Evolutionary conservation across 306 rosid species (phyloP).

Genomic region (Dalbergia oliveri): DNA sequence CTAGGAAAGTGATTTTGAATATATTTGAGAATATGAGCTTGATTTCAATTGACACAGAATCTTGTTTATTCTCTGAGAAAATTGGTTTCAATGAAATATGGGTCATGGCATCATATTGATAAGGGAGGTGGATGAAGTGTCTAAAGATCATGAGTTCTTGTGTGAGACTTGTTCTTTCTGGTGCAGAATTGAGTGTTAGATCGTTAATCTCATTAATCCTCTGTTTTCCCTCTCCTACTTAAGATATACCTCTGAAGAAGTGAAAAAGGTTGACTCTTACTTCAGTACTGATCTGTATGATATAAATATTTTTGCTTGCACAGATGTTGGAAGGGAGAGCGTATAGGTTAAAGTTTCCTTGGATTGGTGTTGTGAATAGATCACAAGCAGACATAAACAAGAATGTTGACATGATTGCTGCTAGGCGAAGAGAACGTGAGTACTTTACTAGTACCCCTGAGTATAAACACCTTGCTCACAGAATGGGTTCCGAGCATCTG

Average conservation of each 20-base stretch:
- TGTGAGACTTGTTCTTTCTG: conserved; percentile 17
- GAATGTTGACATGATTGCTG: conserved; percentile 98
- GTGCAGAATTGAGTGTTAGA: neutral
- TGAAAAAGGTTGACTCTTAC: neutral
- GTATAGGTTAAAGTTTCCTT: conserved; percentile 82
- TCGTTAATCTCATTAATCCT: neutral
- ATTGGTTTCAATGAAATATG: conserved; percentile 9
- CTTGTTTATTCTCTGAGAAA: conserved; percentile 36
- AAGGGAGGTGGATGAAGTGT: conserved; percentile 12
- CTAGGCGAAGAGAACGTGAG: conserved; percentile 93
- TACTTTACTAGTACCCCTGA: conserved; percentile 80
- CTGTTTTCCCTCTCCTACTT: neutral
- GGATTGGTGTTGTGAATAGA: conserved; percentile 97
- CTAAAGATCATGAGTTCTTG: conserved; percentile 1
- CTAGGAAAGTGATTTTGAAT: neutral
- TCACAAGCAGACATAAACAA: conserved; percentile 93
- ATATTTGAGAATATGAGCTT: conserved; percentile 8
- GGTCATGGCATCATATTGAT: conserved; percentile 24
- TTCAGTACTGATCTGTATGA: conserved; percentile 22
- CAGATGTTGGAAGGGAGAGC: conserved; percentile 91
- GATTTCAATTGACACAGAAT: conserved; percentile 13
- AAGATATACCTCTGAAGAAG: conserved; percentile 7
- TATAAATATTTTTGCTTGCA: conserved; percentile 41
- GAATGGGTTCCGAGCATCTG: conserved; percentile 99
- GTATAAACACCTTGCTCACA: conserved; percentile 80